Evolutionary conservation across 192 early-diverging fungal genomes (phyloP).

Genomic region (Lunasporangiospora selenospora): DNA sequence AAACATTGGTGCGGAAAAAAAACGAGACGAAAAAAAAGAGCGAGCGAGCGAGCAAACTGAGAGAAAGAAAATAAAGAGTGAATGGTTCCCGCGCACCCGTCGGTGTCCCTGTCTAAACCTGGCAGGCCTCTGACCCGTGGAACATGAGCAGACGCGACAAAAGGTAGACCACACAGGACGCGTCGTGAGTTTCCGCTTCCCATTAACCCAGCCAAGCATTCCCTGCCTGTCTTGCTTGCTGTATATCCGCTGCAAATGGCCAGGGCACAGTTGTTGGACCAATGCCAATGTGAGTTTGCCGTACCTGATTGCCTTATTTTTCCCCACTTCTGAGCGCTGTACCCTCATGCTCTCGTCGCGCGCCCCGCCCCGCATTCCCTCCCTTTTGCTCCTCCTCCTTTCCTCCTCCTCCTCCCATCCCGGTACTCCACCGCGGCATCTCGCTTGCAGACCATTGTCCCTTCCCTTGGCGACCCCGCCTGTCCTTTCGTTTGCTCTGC

Average conservation of each 20-base stretch:
- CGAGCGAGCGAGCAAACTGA: no score
- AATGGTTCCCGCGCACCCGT: no score
- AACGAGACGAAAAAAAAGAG: no score
- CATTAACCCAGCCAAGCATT: no score
- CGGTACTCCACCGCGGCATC: background rate
- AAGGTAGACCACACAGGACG: no score
- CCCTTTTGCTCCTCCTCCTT: background rate
- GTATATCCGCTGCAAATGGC: background rate
- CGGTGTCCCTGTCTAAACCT: no score
- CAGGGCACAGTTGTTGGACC: background rate
- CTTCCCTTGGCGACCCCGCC: background rate
- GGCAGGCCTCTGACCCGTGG: no score
- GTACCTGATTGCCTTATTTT: background rate
- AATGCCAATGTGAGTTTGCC: background rate
- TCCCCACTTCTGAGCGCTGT: background rate
- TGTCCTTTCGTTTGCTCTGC: background rate
- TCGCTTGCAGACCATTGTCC: background rate
- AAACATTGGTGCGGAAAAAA: no score
- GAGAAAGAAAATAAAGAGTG: no score
- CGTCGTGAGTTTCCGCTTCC: no score
- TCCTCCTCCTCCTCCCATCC: background rate
- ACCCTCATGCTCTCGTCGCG: background rate
- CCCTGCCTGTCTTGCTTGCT: no score
- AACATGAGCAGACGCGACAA: no score
- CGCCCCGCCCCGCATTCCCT: background rate